Conservation (phyloP, 441 rosid species). For the Pelargonium myrrhifolium region DNA sequence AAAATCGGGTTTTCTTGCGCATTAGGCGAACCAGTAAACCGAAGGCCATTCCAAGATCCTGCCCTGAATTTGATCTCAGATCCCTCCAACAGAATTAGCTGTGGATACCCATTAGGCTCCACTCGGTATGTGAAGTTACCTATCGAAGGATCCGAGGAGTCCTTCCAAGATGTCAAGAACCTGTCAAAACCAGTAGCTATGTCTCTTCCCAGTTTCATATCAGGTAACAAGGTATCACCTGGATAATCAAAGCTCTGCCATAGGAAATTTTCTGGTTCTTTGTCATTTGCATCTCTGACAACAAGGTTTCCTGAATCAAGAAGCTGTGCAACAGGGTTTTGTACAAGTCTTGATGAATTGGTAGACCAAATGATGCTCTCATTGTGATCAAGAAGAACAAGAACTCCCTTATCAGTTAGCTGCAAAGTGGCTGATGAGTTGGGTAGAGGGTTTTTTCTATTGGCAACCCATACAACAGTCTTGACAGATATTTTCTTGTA, state of each 20-base stretch:
- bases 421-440: not conserved
- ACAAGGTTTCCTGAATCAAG: no score
- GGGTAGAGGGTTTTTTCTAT: not conserved
- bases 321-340: no score
- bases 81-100: constrained; percentile 2
- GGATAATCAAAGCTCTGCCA: no score
- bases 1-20: not conserved
- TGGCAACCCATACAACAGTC: not conserved
- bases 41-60: constrained; percentile 21
- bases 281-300: no score
- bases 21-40: not conserved
- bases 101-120: constrained; percentile 17
- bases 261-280: no score
- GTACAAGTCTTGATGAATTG: not conserved
- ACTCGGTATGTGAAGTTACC: constrained; percentile 9
- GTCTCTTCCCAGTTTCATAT: not conserved
- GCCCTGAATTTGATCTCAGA: not conserved
- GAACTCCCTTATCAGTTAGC: not conserved
- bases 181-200: not conserved
- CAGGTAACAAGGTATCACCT: not conserved
- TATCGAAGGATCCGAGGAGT: not conserved
- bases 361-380: not conserved
- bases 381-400: not conserved
- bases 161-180: not conserved
- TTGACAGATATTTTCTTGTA: not conserved